Evolutionary conservation across 164 flowering plant species (phyloP), one percentile per base, ranked within the genome.

Genomic region (Aristolochia fimbriata): DNA sequence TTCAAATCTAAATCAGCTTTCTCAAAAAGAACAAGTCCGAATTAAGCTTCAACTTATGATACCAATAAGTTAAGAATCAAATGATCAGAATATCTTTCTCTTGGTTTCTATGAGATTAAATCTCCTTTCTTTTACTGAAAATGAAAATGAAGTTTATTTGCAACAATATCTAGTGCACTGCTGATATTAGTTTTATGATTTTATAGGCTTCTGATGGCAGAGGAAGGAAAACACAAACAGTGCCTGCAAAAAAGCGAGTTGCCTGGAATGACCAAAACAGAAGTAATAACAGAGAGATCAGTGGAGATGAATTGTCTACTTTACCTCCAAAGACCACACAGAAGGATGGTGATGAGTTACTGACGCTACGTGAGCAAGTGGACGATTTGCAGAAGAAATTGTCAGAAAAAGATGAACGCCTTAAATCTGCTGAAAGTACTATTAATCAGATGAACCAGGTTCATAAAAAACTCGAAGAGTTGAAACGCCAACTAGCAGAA

Each of bases 361-460:
- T 58, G 51, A 51, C 60, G 55, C 66, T 93, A 64, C 78, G 74
- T 62, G 81, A 78, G 58, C 88, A 87, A 72, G 74, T 93, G 62
- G 88, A 82, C 58, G 86, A 81, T 60, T 72, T 93, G 24, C 85
- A 80, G 30, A 79, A 59, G 78, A 80, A 83, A 73, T 30, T 93
- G 61, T 56, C 68, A 37, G 89, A 90, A 69, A 93, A 93, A 70
- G 97, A 90, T 37, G 87, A 88, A 68, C 83, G 81, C 55, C 65
- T 93, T 60, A 84, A 80, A 65, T 74, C 78, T 20, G 78, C 78
- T 22, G 91, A 84, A 64, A 60, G 54, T 13, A 71, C 83, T 59
- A 77, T 72, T 73, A 72, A 70, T 53, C 78, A 86, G 67, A 70
- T 87, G 75, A 70, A 41, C 65, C 61, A 71, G 49, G 63, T 74